A percentile compares a stretch with the other conserved stretches of the same genome.
These are phyloP conservation scores for Exophiala calicioides DNA, from an alignment of 2,329 filamentous ascomycete species.

Conservation along the genomic window DNA sequence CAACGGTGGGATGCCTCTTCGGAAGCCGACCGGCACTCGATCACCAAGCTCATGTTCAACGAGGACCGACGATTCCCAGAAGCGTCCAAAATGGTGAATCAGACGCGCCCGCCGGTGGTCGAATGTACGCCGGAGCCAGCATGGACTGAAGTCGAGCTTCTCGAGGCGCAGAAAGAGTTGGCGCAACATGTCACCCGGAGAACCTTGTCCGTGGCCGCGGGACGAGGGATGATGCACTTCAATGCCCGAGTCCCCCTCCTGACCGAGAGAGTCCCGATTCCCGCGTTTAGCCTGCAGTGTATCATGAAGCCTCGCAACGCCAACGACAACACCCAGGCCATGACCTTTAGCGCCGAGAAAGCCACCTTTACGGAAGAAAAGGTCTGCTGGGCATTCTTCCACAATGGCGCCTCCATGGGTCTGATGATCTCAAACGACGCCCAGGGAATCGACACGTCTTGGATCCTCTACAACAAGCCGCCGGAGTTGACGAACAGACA, in stretches of 20 bases:
- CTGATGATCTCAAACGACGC: conserved; percentile 86
- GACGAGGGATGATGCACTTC: conserved; percentile 84
- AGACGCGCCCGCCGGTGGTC: conserved; percentile 75
- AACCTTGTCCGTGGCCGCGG: conserved; percentile 84
- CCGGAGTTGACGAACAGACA: conserved; percentile 92
- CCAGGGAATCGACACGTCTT: conserved; percentile 94
- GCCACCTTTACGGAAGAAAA: conserved; percentile 88
- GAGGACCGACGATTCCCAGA: conserved; percentile 89
- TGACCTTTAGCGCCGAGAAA: conserved; percentile 80
- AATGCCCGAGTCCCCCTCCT: conserved; percentile 82
- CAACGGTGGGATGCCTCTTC: conserved; percentile 74
- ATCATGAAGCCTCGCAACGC: conserved; percentile 89
- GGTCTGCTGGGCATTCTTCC: conserved; percentile 97
- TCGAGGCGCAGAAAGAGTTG: conserved; percentile 89
- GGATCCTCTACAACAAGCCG: conserved; percentile 98
- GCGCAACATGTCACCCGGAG: conserved; percentile 83
- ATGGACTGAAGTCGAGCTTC: conserved; percentile 81
- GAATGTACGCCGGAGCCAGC: conserved; percentile 72
- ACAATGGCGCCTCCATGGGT: conserved; percentile 90
- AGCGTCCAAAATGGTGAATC: conserved; percentile 80
- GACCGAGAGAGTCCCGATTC: conserved; percentile 86
- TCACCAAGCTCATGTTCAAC: conserved; percentile 84
- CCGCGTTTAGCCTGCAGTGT: conserved; percentile 89
- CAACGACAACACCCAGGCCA: conserved; percentile 47
- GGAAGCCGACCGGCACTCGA: conserved; percentile 77